phyloP scores from a whole-genome alignment of 2,329 filamentous ascomycete species.

The Phaeoacremonium minimum region DNA sequence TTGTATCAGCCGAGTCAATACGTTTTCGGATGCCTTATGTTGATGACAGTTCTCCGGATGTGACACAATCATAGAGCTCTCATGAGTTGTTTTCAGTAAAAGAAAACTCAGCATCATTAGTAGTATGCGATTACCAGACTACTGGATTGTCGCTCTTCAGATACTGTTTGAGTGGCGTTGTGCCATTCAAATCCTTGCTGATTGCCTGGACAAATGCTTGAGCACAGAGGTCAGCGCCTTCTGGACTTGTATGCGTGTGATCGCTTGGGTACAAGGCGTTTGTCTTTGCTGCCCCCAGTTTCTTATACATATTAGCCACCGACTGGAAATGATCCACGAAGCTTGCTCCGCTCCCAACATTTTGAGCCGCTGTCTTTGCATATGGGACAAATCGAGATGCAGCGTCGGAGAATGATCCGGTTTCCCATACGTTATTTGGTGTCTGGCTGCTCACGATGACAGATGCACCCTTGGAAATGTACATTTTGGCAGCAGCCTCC shows the following conservation, averaged over 20 bases:
- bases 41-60: too few species aligned
- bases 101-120: too few species aligned
- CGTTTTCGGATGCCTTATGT: too few species aligned
- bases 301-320: slow-evolving; percentile 42
- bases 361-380: slow-evolving; percentile 24
- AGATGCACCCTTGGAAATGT: slow-evolving; percentile 49
- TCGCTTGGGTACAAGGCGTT: slow-evolving; percentile 50
- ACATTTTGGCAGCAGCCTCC: slow-evolving; percentile 18
- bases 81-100: too few species aligned
- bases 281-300: slow-evolving; percentile 39
- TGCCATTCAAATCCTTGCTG: slow-evolving; percentile 15
- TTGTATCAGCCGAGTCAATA: too few species aligned
- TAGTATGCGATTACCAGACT: slow-evolving; percentile 17
- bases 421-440: slow-evolving; percentile 60
- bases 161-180: slow-evolving; percentile 18
- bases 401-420: slow-evolving; percentile 39
- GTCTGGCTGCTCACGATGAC: slow-evolving; percentile 57
- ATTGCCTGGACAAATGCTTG: slow-evolving; percentile 53
- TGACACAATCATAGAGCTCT: too few species aligned
- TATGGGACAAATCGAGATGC: slow-evolving; percentile 55
- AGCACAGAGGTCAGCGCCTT: slow-evolving; percentile 48
- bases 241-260: slow-evolving; percentile 56
- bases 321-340: slow-evolving; percentile 58
- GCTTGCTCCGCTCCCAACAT: slow-evolving; percentile 35
- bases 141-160: slow-evolving; percentile 14